phyloP scores from a whole-genome alignment of 805 yeast species.

The Barnettozyma botsteinii region DNA sequence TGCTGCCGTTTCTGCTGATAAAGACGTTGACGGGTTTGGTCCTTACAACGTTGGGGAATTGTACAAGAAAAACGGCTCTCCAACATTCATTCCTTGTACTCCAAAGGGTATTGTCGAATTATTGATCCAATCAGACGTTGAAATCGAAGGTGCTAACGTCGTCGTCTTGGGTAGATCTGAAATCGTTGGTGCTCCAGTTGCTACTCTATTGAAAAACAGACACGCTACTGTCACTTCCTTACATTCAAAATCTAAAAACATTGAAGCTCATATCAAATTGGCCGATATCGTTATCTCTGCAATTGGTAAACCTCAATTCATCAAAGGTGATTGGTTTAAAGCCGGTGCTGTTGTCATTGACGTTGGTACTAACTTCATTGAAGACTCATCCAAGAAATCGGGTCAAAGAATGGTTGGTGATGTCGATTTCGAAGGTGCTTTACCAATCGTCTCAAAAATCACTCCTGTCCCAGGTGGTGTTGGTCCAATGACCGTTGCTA shows the following conservation, averaged over 20 bases:
- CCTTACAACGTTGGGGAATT: slow-evolving; percentile 74
- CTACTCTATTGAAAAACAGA: slow-evolving; percentile 60
- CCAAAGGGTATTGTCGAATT: slow-evolving; percentile 75
- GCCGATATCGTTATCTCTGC: slow-evolving; percentile 81
- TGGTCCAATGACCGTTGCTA: slow-evolving; percentile 89
- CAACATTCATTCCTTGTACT: slow-evolving; percentile 73
- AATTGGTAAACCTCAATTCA: slow-evolving; percentile 64
- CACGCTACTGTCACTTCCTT: slow-evolving; percentile 74
- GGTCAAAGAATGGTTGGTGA: slow-evolving; percentile 77
- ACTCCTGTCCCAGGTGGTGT: slow-evolving; percentile 95
- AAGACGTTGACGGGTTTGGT: slow-evolving; percentile 84
- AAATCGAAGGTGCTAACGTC: slow-evolving; percentile 62
- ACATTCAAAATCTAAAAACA: slow-evolving; percentile 58
- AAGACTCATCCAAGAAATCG: slow-evolving; percentile 57
- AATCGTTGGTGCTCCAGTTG: slow-evolving; percentile 79
- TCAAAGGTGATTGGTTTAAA: slow-evolving; percentile 72
- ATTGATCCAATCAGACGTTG: slow-evolving; percentile 49
- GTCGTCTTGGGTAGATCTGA: slow-evolving; percentile 83
- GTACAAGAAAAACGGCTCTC: slow-evolving; percentile 65
- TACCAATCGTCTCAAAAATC: slow-evolving; percentile 50
- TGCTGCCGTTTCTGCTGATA: slow-evolving; percentile 55
- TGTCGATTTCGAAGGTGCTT: slow-evolving; percentile 57
- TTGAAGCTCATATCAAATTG: slow-evolving; percentile 43
- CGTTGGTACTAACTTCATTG: slow-evolving; percentile 76
- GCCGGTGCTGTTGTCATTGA: slow-evolving; percentile 66